phyloP scores from a whole-genome alignment of 164 flowering plant species.

The Macadamia tetraphylla region DNA sequence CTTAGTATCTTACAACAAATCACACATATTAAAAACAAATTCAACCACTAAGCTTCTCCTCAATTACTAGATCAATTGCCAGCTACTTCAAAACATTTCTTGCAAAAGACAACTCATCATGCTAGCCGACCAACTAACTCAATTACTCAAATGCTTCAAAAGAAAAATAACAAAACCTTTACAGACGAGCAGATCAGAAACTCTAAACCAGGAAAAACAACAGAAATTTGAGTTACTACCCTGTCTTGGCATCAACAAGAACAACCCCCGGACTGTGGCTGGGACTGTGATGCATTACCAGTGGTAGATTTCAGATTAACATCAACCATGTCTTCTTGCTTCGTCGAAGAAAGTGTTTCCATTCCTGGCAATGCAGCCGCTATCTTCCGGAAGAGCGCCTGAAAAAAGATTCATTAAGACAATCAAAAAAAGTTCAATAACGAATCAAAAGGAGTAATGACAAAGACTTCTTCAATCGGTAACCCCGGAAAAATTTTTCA shows the following conservation, averaged over 20 bases:
- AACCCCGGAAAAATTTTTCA: too few relatives aligned
- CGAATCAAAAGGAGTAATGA: not conserved
- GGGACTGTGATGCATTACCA: constrained; percentile 32
- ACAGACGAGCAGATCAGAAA: constrained; percentile 6
- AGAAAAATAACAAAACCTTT: constrained; percentile 7
- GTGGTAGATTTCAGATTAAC: constrained; percentile 57
- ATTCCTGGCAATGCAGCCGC: constrained; percentile 62
- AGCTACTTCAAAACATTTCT: not conserved
- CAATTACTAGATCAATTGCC: not conserved
- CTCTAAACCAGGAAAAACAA: not conserved
- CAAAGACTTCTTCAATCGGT: too few relatives aligned
- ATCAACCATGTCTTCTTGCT: constrained; percentile 80
- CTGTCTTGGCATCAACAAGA: constrained; percentile 36
- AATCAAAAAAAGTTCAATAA: too few relatives aligned
- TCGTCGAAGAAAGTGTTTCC: constrained; percentile 33
- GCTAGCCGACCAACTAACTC: not conserved
- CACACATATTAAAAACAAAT: constrained; percentile 2
- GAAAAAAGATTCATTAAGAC: constrained; percentile 21
- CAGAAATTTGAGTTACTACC: not conserved
- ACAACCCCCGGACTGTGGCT: constrained; percentile 55
- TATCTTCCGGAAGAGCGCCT: constrained; percentile 75
- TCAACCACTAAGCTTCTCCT: too few relatives aligned
- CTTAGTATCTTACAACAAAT: constrained; percentile 3
- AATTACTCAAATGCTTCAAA: not conserved
- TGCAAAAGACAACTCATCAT: constrained; percentile 3